Evolutionary conservation across 805 yeast genomes (phyloP), one percentile per base, ranked within the genome.

Genomic region (Hanseniaspora lindneri): DNA sequence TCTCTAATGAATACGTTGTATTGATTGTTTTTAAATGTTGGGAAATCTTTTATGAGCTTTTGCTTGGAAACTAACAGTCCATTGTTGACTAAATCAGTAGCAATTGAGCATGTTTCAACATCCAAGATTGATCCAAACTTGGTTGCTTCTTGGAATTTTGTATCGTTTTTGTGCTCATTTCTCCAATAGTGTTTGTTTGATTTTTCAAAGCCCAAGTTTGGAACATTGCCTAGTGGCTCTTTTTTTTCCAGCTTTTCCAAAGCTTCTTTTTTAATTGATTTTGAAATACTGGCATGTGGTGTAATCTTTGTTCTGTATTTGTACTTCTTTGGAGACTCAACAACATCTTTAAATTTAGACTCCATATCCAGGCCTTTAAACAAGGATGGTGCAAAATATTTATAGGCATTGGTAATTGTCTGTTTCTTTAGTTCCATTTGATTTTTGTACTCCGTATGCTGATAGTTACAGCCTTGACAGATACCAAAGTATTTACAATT

Each of bases 391-490:
- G 89, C 86, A 60, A 85, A 80, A 61, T 72, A 82, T 52, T 75
- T 73, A 66, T 77, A 92, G 1, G 98, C 98, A 58, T 84, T 83
- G 21, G 63, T 71, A 24, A 92, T 82, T 2, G 94, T 87, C 24
- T 76, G 66, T 52, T 76, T 73, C 62, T 92, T 92, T 59, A 83
- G 71, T 44, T 64, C 66, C 47, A 92, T 68, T 65, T 89, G 97
- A 36, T 78, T 71, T 1, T 71, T 72, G 61, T 92, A 92, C 2
- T 74, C 70, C 29, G 87, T 66, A 62, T 77, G 77, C 61, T 92
- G 97, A 60, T 79, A 86, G 66, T 92, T 97, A 63, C 97, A 88
- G 3, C 97, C 97, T 1, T 95, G 84, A 62, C 96, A 88, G 54
- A 77, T 76, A 13, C 95, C 95, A 66, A 89, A 92, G 66, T 92